Evolutionary conservation across 495 filamentous ascomycete species (phyloP), one percentile per base, ranked within the genome.

Genomic region (Penicillium nucicola): DNA sequence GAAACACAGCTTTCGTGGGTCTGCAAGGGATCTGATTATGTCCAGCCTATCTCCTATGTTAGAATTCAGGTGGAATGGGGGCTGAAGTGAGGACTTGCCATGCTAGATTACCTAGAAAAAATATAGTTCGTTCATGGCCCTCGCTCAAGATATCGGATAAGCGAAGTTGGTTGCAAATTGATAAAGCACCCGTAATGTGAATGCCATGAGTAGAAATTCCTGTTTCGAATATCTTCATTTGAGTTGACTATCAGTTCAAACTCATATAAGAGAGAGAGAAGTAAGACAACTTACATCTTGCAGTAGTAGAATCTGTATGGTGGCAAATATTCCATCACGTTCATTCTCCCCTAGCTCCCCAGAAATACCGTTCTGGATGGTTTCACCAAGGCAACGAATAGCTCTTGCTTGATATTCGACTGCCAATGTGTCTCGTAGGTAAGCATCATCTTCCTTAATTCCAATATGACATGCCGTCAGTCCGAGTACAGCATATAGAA

Each of bases 251-350:
- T 32, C 8, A 39, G n/a, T 3, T 45, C 17, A 2, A 8, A 28
- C 25, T 28, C 7, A n/a, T n/a, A n/a, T n/a, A n/a, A n/a, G n/a
- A n/a, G n/a, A n/a, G n/a, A n/a, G n/a, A n/a, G n/a, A n/a, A n/a
- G n/a, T n/a, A n/a, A n/a, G n/a, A n/a, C n/a, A n/a, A n/a, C 69
- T 51, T 49, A 72, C 69, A 60, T 73, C 69, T 35, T 71, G 68
- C 9, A 73, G 61, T 18, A 73, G 50, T 19, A 73, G 47, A 17
- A 73, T 62, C 38, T 72, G 69, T 7, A 72, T 72, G 5, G 60
- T 72, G 9, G 62, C 66, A 36, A 73, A 63, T 0, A 71, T 57
- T 2, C 58, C 62, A 41, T 73, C 69, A 4, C 67, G 59, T 38
- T 69, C 66, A 32, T 67, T 61, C 2, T 63, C 61, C 12, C 22